These are phyloP conservation scores for Hypoxylon cercidicola DNA, from an alignment of 495 filamentous ascomycete species.

Conservation along the genomic window DNA sequence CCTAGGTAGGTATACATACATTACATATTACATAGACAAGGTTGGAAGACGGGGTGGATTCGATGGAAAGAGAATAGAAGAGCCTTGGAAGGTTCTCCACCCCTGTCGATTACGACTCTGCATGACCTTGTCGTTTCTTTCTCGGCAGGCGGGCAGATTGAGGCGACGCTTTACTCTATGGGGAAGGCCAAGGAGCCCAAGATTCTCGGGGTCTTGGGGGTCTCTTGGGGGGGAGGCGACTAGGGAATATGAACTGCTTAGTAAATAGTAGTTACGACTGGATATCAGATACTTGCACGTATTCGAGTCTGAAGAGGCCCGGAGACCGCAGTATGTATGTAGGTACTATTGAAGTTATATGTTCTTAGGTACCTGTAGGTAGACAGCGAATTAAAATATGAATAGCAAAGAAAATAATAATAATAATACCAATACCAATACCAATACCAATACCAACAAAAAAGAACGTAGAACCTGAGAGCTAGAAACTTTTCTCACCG, in stretches of 20 bases:
- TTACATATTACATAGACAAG: too few relatives aligned
- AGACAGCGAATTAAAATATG: too few relatives aligned
- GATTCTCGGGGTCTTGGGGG: not conserved
- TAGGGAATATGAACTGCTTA: not conserved
- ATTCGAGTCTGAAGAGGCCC: too few relatives aligned
- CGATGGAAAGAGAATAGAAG: not conserved
- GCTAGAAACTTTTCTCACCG: too few relatives aligned
- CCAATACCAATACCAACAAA: too few relatives aligned
- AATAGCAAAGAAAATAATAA: too few relatives aligned
- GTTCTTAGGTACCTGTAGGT: conserved; percentile 4
- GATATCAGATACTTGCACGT: not conserved
- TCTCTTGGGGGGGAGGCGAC: conserved; percentile 14
- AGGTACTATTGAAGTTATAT: too few relatives aligned
- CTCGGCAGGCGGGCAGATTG: conserved; percentile 34
- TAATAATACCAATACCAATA: too few relatives aligned
- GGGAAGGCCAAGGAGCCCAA: conserved; percentile 31
- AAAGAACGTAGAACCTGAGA: too few relatives aligned
- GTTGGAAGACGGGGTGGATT: not conserved
- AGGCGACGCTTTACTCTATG: conserved; percentile 38
- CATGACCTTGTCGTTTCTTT: conserved; percentile 25
- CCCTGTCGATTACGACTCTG: conserved; percentile 9
- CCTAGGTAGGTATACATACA: not conserved
- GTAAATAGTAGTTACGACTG: too few relatives aligned
- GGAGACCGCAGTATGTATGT: too few relatives aligned
- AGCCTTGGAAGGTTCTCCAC: conserved; percentile 19